Evolutionary conservation across 495 filamentous ascomycete species (phyloP).

Genomic region (Penicillium desertorum): DNA sequence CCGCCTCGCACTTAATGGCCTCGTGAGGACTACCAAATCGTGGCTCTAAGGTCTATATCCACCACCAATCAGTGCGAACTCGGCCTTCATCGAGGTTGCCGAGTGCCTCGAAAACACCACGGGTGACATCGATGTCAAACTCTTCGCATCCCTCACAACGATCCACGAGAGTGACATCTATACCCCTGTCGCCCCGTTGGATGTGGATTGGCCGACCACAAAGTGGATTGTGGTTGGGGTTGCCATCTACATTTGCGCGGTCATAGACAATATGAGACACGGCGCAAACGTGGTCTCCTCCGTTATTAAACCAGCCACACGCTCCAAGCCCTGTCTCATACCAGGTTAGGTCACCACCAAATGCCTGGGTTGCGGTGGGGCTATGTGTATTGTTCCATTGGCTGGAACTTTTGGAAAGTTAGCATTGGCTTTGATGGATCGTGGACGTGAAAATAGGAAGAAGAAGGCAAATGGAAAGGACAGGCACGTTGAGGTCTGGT

Average conservation of each 20-base stretch:
- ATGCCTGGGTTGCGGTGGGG: neutral
- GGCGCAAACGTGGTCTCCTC: slow-evolving; percentile 59
- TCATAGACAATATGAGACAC: slow-evolving; percentile 69
- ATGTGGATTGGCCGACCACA: slow-evolving; percentile 66
- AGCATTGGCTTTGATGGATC: neutral
- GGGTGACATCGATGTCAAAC: slow-evolving; percentile 66
- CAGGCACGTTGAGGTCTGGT: neutral
- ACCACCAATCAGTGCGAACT: slow-evolving; percentile 65
- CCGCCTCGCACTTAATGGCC: no score
- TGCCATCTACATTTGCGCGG: slow-evolving; percentile 49
- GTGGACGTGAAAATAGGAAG: neutral
- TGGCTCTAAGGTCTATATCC: slow-evolving; percentile 46
- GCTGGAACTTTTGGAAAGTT: neutral
- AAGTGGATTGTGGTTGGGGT: slow-evolving; percentile 70
- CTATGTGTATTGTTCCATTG: neutral
- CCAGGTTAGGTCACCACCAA: slow-evolving; percentile 65
- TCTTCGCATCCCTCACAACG: slow-evolving; percentile 65
- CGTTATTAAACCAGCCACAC: slow-evolving; percentile 59
- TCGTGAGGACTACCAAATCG: slow-evolving; percentile 16
- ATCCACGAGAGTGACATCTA: slow-evolving; percentile 74
- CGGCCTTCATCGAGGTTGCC: slow-evolving; percentile 57
- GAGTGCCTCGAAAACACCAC: slow-evolving; percentile 58
- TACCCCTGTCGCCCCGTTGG: slow-evolving; percentile 49
- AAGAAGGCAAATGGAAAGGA: neutral
- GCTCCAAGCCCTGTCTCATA: slow-evolving; percentile 68